Evolutionary conservation across 495 filamentous ascomycete genomes (phyloP).

Genomic region (Aspergillus incahuasiensis): DNA sequence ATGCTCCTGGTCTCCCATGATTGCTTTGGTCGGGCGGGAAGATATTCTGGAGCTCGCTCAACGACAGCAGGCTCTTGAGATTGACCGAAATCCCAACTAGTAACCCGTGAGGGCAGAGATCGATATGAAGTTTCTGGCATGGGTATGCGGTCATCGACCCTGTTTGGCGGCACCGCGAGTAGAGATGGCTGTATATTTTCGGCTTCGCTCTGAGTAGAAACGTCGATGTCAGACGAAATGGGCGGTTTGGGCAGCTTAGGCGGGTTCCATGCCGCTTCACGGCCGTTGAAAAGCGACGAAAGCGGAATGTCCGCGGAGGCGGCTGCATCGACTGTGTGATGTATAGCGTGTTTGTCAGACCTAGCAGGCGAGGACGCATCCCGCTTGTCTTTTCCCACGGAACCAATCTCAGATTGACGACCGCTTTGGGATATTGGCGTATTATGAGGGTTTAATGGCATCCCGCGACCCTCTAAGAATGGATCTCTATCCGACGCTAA

Average conservation of each 20-base stretch:
- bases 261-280: slow-evolving; percentile 3
- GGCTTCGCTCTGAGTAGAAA: background rate
- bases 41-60: background rate
- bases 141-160: background rate
- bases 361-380: slow-evolving; percentile 2
- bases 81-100: background rate
- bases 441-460: slow-evolving; percentile 22
- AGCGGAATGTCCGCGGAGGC: background rate
- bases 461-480: slow-evolving; percentile 15
- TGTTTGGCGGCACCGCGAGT: background rate
- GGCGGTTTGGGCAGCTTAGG: slow-evolving; percentile 12
- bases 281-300: background rate
- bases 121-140: background rate
- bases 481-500: slow-evolving; percentile 21
- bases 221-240: slow-evolving; percentile 7
- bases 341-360: background rate
- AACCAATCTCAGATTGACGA: background rate
- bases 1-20: background rate
- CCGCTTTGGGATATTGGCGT: slow-evolving; percentile 20
- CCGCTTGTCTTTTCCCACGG: slow-evolving; percentile 6
- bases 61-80: background rate
- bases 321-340: background rate
- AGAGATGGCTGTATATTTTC: slow-evolving; percentile 7
- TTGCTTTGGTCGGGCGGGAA: background rate
- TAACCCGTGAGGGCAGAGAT: background rate